Conservation (phyloP, 140 eudicot species). For the Bidens hawaiensis region DNA sequence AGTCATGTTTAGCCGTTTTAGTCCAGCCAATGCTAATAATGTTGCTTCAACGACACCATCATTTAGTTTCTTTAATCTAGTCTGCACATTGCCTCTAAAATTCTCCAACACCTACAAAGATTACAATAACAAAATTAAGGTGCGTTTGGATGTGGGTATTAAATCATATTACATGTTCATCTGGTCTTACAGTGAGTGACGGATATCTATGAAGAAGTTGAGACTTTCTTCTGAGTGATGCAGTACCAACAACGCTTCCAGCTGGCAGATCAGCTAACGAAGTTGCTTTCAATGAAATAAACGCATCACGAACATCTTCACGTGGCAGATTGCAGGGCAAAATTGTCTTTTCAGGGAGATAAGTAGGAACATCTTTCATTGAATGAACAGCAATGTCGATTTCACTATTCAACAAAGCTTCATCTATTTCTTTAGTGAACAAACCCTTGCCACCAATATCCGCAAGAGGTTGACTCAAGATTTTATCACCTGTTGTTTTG, state of each 20-base stretch:
- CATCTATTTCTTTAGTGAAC: slow-evolving; percentile 93
- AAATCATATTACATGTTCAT: neutral
- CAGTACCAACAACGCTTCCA: slow-evolving; percentile 86
- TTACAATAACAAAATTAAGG: neutral
- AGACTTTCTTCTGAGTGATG: slow-evolving; percentile 86
- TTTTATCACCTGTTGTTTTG: slow-evolving; percentile 91
- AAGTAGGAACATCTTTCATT: slow-evolving; percentile 97
- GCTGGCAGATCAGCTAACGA: slow-evolving; percentile 79
- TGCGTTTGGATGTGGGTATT: neutral
- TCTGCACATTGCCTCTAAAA: slow-evolving; percentile 86
- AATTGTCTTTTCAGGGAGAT: slow-evolving; percentile 79
- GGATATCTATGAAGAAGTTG: slow-evolving; percentile 85
- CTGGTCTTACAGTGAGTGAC: slow-evolving; percentile 58
- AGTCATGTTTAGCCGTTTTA: slow-evolving; percentile 78
- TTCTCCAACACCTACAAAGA: slow-evolving; percentile 67
- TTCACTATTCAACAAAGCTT: slow-evolving; percentile 79
- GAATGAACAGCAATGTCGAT: slow-evolving; percentile 97
- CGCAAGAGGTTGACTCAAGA: slow-evolving; percentile 80
- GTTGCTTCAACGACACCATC: slow-evolving; percentile 88
- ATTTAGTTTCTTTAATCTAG: slow-evolving; percentile 73
- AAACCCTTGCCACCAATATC: slow-evolving; percentile 98
- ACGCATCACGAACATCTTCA: slow-evolving; percentile 96
- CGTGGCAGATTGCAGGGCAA: slow-evolving; percentile 92
- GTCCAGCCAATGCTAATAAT: slow-evolving; percentile 85
- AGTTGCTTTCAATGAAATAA: slow-evolving; percentile 59